Percentiles rank a stretch among this genome's conserved stretches.
Evolutionary conservation across 352 stramenopile genomes (phyloP).

Genomic region (Plasmopara viticola): DNA sequence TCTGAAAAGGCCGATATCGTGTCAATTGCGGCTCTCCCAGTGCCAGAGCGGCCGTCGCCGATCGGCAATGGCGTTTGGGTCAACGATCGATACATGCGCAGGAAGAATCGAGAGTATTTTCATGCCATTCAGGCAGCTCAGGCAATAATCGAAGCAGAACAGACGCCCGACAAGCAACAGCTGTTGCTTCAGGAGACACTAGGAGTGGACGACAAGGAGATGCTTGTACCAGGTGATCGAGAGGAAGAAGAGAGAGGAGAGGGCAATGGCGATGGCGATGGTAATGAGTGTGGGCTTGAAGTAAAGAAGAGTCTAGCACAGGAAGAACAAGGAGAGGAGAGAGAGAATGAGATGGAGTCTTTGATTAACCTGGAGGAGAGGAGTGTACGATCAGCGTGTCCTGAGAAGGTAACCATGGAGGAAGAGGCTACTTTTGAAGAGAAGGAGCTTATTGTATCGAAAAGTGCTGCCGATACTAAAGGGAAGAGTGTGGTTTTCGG

Average conservation of each 20-base stretch:
- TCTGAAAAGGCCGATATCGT: neutral
- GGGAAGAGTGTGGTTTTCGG: neutral
- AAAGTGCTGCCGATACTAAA: neutral
- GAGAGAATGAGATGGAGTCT: neutral
- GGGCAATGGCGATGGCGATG: neutral
- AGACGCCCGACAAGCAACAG: constrained; percentile 1
- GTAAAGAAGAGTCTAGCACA: neutral
- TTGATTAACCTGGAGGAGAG: neutral
- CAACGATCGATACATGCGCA: constrained; percentile 20
- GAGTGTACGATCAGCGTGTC: neutral
- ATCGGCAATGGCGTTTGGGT: constrained; percentile 1
- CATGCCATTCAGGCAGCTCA: constrained; percentile 9
- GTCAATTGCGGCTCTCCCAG: neutral
- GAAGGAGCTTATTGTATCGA: neutral
- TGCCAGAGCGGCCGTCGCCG: neutral
- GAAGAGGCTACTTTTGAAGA: constrained; percentile 2
- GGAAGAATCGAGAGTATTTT: constrained; percentile 25
- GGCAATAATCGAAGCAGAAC: neutral
- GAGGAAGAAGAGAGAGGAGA: neutral
- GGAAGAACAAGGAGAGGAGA: neutral
- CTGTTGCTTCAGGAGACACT: neutral
- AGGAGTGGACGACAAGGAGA: constrained; percentile 1
- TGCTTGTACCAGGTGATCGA: neutral
- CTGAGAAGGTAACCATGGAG: constrained; percentile 1
- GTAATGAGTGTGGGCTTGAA: neutral